Conservation (phyloP, 352 stramenopile genomes). For the Globisporangium nunn region DNA sequence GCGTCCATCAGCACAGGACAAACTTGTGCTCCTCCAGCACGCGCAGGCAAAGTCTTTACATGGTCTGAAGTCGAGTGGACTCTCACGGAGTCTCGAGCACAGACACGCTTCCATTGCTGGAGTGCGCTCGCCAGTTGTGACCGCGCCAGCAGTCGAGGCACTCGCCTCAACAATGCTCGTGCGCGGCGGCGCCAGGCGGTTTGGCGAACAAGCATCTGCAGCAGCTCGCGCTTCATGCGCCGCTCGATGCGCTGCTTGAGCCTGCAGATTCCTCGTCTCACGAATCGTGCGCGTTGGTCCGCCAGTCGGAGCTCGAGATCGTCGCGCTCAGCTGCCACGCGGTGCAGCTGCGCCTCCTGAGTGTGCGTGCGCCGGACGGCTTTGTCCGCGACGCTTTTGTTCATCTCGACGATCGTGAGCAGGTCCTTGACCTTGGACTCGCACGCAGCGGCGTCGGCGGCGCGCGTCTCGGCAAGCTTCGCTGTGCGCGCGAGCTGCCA, state of each 20-base stretch:
- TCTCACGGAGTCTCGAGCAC: not conserved
- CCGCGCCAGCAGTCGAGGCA: not conserved
- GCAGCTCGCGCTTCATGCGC: constrained; percentile 15
- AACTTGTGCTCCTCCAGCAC: no score
- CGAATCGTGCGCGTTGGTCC: constrained; percentile 17
- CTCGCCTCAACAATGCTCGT: not conserved
- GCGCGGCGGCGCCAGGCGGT: not conserved
- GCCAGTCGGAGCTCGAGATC: constrained; percentile 16
- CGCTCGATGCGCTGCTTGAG: constrained; percentile 16
- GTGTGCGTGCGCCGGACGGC: constrained; percentile 32
- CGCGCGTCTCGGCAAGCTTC: constrained; percentile 28
- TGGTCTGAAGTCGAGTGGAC: not conserved
- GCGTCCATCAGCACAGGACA: no score
- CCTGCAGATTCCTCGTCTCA: constrained; percentile 13
- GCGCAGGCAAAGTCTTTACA: no score
- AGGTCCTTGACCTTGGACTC: constrained; percentile 54
- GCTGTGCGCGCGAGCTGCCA: constrained; percentile 40
- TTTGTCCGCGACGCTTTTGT: constrained; percentile 41
- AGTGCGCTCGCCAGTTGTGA: not conserved
- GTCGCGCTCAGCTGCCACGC: constrained; percentile 19
- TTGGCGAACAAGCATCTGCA: constrained; percentile 13
- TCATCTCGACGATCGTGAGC: constrained; percentile 62
- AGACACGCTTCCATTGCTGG: not conserved
- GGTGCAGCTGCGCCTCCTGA: constrained; percentile 24
- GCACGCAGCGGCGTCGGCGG: constrained; percentile 23